Evolutionary conservation across 345 rosid species (phyloP), one percentile per base, ranked within the genome.

Genomic region (Jatropha curcas): DNA sequence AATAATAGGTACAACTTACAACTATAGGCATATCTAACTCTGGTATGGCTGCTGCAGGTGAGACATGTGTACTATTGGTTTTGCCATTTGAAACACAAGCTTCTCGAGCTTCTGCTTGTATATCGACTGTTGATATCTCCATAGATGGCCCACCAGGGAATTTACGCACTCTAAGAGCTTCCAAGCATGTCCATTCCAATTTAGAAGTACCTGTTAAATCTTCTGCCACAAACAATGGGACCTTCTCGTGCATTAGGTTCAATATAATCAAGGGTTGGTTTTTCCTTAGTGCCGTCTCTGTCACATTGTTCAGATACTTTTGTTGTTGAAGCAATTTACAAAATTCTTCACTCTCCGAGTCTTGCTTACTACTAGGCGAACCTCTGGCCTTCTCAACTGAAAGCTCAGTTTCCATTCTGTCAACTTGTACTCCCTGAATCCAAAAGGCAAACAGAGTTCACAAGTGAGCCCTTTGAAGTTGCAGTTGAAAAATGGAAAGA

Each of bases 211-310:
- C 89, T 22, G 76, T 82, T 13, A 79, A 75, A 74, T 90, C 89
- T 78, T 86, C 90, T 74, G 85, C 71, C 62, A 70, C 62, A 73
- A 82, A 37, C 69, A 79, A 71, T 5, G 82, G 46, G 52, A 66
- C 73, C 81, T 92, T 92, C 79, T 92, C 92, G 56, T 92, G 97
- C 77, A 71, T 65, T n/a, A 92, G 78, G 79, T 95, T 92, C 25
- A 70, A 68, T 77, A 95, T 79, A 48, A 95, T 85, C 74, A 88
- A 80, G 0, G 93, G 94, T 77, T 88, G 90, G 30, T 86, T 88
- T 82, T 88, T 92, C 71, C 83, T 73, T 19, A 95, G 92, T 4
- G 97, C 94, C 2, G 71, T 88, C 62, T 92, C 92, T 4, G 97
- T 95, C 70, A 91, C 70, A 80, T 67, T 84, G 77, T 81, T 82